Conservation (phyloP, 2,329 filamentous ascomycete genomes). For the Nothophoma quercina region DNA sequence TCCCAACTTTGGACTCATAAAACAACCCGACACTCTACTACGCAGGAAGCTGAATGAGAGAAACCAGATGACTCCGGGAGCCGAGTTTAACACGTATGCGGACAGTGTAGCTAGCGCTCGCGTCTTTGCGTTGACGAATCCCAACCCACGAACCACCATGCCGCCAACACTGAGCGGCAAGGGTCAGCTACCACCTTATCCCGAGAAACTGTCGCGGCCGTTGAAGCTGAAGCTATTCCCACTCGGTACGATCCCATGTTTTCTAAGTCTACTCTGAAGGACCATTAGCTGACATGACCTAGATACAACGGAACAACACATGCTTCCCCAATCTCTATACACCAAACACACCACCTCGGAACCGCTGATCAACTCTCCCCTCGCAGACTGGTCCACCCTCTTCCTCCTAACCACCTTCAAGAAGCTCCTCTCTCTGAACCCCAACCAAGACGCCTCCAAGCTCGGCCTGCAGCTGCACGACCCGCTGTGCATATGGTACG, state of each 20-base stretch:
- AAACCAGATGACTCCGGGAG: conserved; percentile 72
- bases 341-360: conserved; percentile 33
- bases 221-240: conserved; percentile 59
- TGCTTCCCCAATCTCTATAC: conserved; percentile 52
- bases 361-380: conserved; percentile 47
- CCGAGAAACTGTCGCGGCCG: conserved; percentile 48
- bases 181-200: conserved; percentile 48
- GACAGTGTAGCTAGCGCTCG: conserved; percentile 65
- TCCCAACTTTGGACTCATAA: conserved; percentile 50
- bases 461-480: conserved; percentile 57
- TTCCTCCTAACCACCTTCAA: conserved; percentile 57
- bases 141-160: conserved; percentile 78
- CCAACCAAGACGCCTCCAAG: conserved; percentile 43
- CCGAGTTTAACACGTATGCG: conserved; percentile 95
- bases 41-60: conserved; percentile 38
- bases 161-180: conserved; percentile 66
- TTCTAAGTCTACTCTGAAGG: neutral
- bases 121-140: conserved; percentile 58
- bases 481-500: conserved; percentile 53
- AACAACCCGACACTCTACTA: conserved; percentile 47
- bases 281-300: conserved; percentile 8
- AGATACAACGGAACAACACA: conserved; percentile 57
- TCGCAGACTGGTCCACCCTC: conserved; percentile 55
- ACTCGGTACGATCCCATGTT: conserved; percentile 41
- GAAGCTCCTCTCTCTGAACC: conserved; percentile 54